phyloP scores from a whole-genome alignment of 345 rosid genomes.

The Hypericum perforatum region DNA sequence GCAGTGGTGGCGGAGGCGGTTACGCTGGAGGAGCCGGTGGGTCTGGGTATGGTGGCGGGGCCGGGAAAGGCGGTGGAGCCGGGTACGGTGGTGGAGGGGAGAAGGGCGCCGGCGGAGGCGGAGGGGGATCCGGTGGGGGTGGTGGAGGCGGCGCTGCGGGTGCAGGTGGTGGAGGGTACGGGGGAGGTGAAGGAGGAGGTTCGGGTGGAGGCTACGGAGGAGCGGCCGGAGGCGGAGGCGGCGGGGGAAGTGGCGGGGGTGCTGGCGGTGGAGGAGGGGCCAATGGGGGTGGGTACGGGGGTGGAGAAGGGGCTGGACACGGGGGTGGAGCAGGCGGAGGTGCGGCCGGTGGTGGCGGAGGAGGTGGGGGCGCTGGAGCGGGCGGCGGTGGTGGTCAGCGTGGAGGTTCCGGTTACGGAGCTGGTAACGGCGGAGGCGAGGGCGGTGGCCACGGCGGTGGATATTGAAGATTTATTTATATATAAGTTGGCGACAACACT shows the following conservation, averaged over 20 bases:
- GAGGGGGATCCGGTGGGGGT: too few species aligned
- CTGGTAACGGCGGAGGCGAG: background rate
- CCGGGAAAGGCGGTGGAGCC: too few species aligned
- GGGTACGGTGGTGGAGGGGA: too few species aligned
- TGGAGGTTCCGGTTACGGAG: too few species aligned
- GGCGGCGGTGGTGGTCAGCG: background rate
- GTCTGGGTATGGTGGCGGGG: too few species aligned
- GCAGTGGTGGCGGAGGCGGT: too few species aligned
- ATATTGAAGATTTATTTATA: too few species aligned
- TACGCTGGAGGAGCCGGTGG: too few species aligned
- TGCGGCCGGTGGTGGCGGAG: background rate
- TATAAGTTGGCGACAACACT: too few species aligned
- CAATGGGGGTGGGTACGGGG: background rate
- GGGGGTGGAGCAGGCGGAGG: background rate
- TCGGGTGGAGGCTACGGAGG: background rate
- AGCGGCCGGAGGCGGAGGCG: background rate
- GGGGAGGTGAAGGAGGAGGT: constrained; percentile 1
- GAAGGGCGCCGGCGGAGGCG: too few species aligned
- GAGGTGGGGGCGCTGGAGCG: background rate
- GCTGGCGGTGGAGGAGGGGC: background rate
- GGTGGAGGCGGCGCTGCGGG: background rate
- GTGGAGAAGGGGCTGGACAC: background rate
- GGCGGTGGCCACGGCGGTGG: background rate
- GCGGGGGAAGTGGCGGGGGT: background rate
- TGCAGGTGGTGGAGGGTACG: background rate